Base-by-base conservation (phyloP, 495 filamentous ascomycete species). In the Hypoxylon fuscum region DNA sequence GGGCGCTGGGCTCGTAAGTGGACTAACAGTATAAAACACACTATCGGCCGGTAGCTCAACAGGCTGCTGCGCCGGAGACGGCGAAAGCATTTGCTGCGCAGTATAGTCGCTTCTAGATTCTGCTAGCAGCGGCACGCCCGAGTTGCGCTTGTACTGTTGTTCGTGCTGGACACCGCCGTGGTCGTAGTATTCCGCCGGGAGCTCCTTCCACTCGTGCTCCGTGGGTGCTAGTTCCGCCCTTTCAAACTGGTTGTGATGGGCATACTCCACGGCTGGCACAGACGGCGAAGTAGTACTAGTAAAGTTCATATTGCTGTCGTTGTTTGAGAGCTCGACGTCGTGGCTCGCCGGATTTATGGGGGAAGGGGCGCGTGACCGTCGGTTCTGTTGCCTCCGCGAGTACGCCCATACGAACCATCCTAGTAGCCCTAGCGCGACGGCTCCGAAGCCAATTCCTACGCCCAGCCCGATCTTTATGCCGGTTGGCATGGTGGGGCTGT, bases 391-490 rank as follows among this genome's bases (percentile, higher is more conserved):
- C 23, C 55, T 56, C 18, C 55, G 59, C 43, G 63, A 68, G 62
- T 69, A 67, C 14, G 42, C 18, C 59, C 62, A 69, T 41, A 71
- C 61, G 51, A 71, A 71, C 69, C 69, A 69, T 5, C 21, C 66
- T 5, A 64, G 27, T 15, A 72, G 42, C 0, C 49, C 49, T 14
- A 52, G 47, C 0, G 44, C 59, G 21, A 60, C 20, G 38, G 31
- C 21, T 4, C 66, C 69, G 49, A 69, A 62, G 15, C 45, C 56
- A 2, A 62, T 55, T 17, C 66, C 69, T 1, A 58, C 56, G 15
- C 62, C 59, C 2, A 69, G 40, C 5, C 48, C 69, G 27, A 66
- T 56, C 46, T 65, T 72, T 0, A 52, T 41, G 14, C 54, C 34
- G 2, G 27, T 53, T 2, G 59, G 50, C 20, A 67, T 34, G 12